A percentile compares a stretch with the other conserved stretches of the same genome.
Conservation (phyloP, 2,329 filamentous ascomycete genomes). For the Arthroderma uncinatum region DNA sequence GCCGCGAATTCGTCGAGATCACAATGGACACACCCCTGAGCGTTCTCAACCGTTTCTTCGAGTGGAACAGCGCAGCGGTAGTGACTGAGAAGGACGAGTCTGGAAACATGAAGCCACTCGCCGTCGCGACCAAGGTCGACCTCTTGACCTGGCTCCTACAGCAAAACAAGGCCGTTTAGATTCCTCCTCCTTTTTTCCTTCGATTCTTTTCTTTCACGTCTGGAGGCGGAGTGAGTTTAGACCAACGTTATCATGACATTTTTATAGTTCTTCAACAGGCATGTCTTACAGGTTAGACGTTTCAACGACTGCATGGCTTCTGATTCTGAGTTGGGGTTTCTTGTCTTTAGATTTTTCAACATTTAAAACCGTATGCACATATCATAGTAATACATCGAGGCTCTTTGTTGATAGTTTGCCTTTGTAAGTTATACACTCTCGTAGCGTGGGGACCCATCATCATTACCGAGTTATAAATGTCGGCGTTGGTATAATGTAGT, state of each 20-base stretch:
- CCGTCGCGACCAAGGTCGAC: slow-evolving; percentile 94
- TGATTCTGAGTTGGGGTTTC: not conserved
- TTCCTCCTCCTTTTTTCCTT: not conserved
- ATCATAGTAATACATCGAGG: not conserved
- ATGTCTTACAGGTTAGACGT: not conserved
- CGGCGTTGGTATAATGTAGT: not conserved
- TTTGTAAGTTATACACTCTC: not conserved
- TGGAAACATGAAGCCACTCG: slow-evolving; percentile 62
- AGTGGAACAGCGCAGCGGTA: slow-evolving; percentile 95
- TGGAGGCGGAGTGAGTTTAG: not conserved
- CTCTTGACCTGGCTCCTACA: slow-evolving; percentile 84
- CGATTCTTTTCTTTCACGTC: not conserved
- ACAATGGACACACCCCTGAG: slow-evolving; percentile 77
- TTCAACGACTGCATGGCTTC: slow-evolving; percentile 2
- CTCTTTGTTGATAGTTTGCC: not conserved
- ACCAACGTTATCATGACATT: slow-evolving; percentile 1
- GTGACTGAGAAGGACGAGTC: slow-evolving; percentile 65
- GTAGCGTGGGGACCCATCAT: not conserved
- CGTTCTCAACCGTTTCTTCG: slow-evolving; percentile 81
- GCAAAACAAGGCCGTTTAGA: slow-evolving; percentile 30
- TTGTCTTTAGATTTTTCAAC: slow-evolving; percentile 5
- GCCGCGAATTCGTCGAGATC: slow-evolving; percentile 78
- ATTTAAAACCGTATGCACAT: slow-evolving; percentile 1
- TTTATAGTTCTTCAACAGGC: slow-evolving; percentile 3
- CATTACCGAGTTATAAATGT: not conserved